Evolutionary conservation across 306 rosid genomes (phyloP).

Genomic region (Mimosa pudica): DNA sequence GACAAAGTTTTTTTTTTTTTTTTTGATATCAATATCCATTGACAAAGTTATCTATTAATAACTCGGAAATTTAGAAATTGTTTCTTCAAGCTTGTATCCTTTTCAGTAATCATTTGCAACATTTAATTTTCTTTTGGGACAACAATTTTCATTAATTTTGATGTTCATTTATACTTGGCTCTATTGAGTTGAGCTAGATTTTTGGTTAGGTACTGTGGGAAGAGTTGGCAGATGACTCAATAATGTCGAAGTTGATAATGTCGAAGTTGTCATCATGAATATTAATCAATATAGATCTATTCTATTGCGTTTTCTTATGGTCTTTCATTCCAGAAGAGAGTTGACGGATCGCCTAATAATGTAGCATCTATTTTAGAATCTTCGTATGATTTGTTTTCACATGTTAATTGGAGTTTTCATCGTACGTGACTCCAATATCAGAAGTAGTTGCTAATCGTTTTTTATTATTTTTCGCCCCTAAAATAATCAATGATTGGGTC

Average conservation of each 20-base stretch:
- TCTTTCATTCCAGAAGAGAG: too few species aligned
- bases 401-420: background rate
- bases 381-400: background rate
- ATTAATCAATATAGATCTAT: too few species aligned
- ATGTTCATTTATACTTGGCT: background rate
- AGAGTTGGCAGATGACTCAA: background rate
- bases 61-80: background rate
- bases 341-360: background rate
- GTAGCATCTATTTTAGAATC: background rate
- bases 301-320: too few species aligned
- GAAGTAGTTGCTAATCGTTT: too few species aligned
- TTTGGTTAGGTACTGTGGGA: background rate
- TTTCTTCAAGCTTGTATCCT: background rate
- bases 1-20: background rate
- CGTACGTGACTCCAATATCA: background rate
- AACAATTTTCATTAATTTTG: background rate
- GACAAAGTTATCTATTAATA: background rate
- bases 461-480: background rate
- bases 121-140: background rate
- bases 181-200: background rate
- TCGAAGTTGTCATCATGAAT: too few species aligned
- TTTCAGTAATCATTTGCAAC: background rate
- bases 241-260: too few species aligned
- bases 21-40: background rate
- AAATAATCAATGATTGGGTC: background rate